Percentiles rank a stretch among this genome's conserved stretches.
Evolutionary conservation across 345 rosid genomes (phyloP).

Genomic region (Aquilaria yunnanensis): DNA sequence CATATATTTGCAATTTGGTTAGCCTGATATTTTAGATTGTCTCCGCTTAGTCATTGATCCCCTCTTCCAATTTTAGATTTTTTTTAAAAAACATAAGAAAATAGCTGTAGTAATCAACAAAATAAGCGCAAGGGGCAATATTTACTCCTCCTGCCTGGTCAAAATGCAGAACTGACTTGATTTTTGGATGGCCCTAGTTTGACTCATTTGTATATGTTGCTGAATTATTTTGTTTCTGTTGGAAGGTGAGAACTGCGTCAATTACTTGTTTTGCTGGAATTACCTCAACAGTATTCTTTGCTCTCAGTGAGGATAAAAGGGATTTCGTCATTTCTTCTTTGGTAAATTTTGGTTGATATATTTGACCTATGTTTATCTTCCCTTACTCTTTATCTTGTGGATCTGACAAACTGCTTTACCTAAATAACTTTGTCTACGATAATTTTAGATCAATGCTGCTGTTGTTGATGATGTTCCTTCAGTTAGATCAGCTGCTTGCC

Average conservation of each 20-base stretch:
- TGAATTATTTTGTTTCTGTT: conserved; percentile 14
- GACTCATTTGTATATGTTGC: neutral
- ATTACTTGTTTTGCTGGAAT: conserved; percentile 94
- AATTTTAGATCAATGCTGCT: conserved; percentile 58
- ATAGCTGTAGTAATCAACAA: too few species aligned
- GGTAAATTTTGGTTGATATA: conserved; percentile 35
- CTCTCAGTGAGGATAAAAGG: conserved; percentile 49
- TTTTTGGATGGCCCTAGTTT: too few species aligned
- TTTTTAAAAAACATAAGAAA: too few species aligned
- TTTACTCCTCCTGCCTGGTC: too few species aligned
- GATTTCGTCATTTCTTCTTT: conserved; percentile 59
- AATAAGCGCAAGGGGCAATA: too few species aligned
- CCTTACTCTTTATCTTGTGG: conserved; percentile 2
- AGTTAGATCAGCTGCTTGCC: conserved; percentile 95
- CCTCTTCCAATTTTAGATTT: too few species aligned
- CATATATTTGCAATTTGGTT: too few species aligned
- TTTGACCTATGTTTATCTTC: conserved; percentile 8
- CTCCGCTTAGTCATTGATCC: too few species aligned
- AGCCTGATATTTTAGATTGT: too few species aligned
- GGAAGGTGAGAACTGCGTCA: conserved; percentile 79
- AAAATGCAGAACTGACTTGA: too few species aligned
- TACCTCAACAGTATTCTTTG: conserved; percentile 64
- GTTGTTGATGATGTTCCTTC: conserved; percentile 59
- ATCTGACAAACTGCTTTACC: conserved; percentile 5
- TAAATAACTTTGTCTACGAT: conserved; percentile 12